phyloP scores from a whole-genome alignment of 2,329 filamentous ascomycete genomes.

The Remersonia thermophila region DNA sequence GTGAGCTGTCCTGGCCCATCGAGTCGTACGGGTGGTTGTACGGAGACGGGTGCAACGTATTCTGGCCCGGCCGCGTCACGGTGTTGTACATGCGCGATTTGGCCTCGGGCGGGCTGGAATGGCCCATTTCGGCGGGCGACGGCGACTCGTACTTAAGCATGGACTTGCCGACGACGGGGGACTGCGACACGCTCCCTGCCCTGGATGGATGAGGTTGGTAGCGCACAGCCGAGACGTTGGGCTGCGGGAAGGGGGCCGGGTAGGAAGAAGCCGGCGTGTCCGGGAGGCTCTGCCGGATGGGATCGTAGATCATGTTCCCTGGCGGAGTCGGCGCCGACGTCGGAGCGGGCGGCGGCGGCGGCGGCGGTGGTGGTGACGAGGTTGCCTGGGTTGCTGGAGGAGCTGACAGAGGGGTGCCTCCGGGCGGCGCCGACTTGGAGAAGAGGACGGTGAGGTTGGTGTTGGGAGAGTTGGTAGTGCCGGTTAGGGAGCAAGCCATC shows the following conservation, averaged over 20 bases:
- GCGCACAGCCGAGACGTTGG: conserved; percentile 35
- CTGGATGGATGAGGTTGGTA: conserved; percentile 27
- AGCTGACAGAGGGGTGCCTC: conserved; percentile 4
- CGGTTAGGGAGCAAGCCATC: conserved; percentile 80
- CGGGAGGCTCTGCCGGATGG: conserved; percentile 43
- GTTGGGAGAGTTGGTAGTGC: conserved; percentile 73
- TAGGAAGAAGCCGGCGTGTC: conserved; percentile 30
- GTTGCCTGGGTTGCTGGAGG: background rate
- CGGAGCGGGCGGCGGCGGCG: conserved; percentile 22
- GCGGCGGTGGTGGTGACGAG: conserved; percentile 19
- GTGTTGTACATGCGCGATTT: conserved; percentile 18
- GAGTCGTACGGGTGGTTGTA: conserved; percentile 34
- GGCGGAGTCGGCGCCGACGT: conserved; percentile 36
- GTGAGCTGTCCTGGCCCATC: conserved; percentile 27
- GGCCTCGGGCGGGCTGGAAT: conserved; percentile 19
- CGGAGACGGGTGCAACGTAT: conserved; percentile 12
- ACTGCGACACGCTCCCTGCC: conserved; percentile 15
- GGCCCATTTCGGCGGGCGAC: conserved; percentile 20
- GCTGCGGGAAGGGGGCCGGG: conserved; percentile 37
- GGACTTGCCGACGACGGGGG: conserved; percentile 16
- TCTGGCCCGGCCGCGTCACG: conserved; percentile 15
- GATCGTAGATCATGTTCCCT: conserved; percentile 49
- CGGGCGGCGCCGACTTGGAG: conserved; percentile 20
- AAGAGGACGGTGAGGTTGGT: conserved; percentile 76
- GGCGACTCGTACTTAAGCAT: conserved; percentile 15